A percentile compares a stretch with the other conserved stretches of the same genome.
phyloP scores from a whole-genome alignment of 441 rosid species.

The Metrosideros polymorpha region DNA sequence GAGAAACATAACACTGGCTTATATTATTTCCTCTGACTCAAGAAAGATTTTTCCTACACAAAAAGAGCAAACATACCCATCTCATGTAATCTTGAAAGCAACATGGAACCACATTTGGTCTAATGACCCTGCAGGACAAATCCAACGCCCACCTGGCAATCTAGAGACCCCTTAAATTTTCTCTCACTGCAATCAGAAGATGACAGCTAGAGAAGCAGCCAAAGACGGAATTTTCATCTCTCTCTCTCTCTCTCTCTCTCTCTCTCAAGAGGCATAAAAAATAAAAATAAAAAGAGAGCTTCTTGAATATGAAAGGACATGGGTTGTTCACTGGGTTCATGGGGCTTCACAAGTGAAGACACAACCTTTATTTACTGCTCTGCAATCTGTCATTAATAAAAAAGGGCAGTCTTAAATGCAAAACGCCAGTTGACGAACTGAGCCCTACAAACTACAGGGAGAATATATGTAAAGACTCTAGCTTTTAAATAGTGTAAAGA shows the following conservation, averaged over 20 bases:
- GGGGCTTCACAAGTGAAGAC: constrained; percentile 6
- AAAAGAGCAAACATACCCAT: not conserved
- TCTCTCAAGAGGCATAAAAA: not conserved
- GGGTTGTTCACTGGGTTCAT: constrained; percentile 17
- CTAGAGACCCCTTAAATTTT: constrained; percentile 26
- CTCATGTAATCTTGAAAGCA: not conserved
- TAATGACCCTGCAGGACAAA: constrained; percentile 19
- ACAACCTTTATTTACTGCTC: constrained; percentile 18
- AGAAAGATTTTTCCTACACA: not conserved
- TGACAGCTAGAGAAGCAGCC: constrained; percentile 55
- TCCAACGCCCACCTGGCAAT: constrained; percentile 30
- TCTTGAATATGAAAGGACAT: constrained; percentile 48
- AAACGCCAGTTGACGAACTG: constrained; percentile 6
- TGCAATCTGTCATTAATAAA: constrained; percentile 27
- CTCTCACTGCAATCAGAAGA: constrained; percentile 34
- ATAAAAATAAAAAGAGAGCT: constrained; percentile 6
- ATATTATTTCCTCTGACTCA: not conserved
- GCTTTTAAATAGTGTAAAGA: constrained; percentile 18
- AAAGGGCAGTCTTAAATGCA: constrained; percentile 30
- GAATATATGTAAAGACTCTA: not conserved
- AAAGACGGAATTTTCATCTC: constrained; percentile 12
- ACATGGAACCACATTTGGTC: not conserved
- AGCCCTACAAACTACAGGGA: not conserved
- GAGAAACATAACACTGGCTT: not conserved
- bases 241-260: not conserved